Percentiles rank a stretch among this genome's conserved stretches.
These are phyloP conservation scores for Vigna trinervia DNA, from an alignment of 306 rosid genomes.

Conservation along the genomic window DNA sequence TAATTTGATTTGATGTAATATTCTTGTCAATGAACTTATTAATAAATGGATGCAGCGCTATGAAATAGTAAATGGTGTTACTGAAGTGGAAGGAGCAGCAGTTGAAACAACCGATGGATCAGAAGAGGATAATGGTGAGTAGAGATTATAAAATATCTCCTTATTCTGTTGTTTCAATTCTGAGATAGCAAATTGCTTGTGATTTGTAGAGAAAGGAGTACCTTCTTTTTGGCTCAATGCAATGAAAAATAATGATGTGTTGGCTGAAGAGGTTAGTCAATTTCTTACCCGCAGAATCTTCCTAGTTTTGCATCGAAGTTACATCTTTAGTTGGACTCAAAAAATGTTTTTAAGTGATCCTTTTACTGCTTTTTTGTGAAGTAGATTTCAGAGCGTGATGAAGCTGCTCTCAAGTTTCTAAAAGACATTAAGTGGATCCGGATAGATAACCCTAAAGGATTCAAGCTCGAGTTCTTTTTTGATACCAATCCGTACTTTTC, in stretches of 20 bases:
- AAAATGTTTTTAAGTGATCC: background rate
- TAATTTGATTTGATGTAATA: background rate
- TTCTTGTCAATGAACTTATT: background rate
- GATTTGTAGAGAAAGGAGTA: constrained; percentile 73
- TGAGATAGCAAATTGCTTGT: constrained; percentile 23
- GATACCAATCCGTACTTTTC: constrained; percentile 80
- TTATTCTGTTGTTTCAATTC: constrained; percentile 9
- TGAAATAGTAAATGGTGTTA: constrained; percentile 77
- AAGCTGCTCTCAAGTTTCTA: constrained; percentile 80
- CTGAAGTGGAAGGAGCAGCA: constrained; percentile 67
- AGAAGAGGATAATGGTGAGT: constrained; percentile 74
- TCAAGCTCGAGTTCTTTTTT: constrained; percentile 83
- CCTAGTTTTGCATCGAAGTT: background rate
- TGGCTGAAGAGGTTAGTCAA: constrained; percentile 80
- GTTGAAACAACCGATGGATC: constrained; percentile 50
- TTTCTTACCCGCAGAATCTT: background rate
- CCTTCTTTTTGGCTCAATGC: constrained; percentile 92
- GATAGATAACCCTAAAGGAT: constrained; percentile 82
- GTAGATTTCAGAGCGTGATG: constrained; percentile 90
- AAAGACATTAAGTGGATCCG: constrained; percentile 86
- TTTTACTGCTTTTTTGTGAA: background rate
- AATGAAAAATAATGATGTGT: constrained; percentile 85
- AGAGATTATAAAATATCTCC: background rate
- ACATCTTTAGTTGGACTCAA: background rate
- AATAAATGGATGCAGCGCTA: constrained; percentile 61